Percentiles rank a stretch among this genome's conserved stretches.
Evolutionary conservation across 768 basidiomycete species (phyloP).

Genomic region (Russula brevipes): DNA sequence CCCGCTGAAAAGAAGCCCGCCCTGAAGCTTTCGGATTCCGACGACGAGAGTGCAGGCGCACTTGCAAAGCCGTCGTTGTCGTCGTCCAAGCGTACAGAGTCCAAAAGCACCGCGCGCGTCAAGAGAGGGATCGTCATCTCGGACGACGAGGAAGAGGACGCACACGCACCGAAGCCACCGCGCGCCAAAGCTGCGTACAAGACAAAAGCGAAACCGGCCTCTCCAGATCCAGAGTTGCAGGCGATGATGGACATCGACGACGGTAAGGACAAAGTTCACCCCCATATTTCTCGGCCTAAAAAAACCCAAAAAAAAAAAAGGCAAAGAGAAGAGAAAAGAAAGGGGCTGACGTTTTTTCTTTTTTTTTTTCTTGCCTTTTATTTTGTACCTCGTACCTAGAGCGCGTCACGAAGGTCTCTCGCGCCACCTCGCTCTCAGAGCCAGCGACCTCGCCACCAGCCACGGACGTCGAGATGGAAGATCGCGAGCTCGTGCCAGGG

Average conservation of each 20-base stretch:
- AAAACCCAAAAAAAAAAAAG: too few species aligned
- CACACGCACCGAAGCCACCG: constrained; percentile 31
- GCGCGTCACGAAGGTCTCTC: constrained; percentile 22
- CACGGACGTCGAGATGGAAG: constrained; percentile 29
- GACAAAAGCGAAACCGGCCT: constrained; percentile 35
- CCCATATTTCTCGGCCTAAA: background rate
- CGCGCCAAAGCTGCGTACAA: constrained; percentile 33
- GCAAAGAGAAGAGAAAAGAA: too few species aligned
- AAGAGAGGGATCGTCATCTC: constrained; percentile 51
- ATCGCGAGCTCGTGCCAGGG: constrained; percentile 12
- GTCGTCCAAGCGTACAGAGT: constrained; percentile 15
- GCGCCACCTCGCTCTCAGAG: constrained; percentile 9
- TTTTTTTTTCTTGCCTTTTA: constrained; percentile 16
- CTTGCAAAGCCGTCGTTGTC: constrained; percentile 18
- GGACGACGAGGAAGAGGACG: constrained; percentile 60
- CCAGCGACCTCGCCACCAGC: constrained; percentile 25
- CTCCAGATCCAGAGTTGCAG: constrained; percentile 41
- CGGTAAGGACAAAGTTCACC: constrained; percentile 35
- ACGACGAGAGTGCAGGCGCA: constrained; percentile 21
- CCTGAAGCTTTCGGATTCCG: constrained; percentile 26
- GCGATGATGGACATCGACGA: constrained; percentile 80
- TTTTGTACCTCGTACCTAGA: constrained; percentile 33
- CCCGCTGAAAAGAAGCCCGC: constrained; percentile 33
- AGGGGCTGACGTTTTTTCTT: too few species aligned
- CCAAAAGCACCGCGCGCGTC: constrained; percentile 32